Percentiles rank a stretch among this genome's conserved stretches.
Conservation (phyloP, 768 basidiomycete genomes). For the Serendipita sp. region DNA sequence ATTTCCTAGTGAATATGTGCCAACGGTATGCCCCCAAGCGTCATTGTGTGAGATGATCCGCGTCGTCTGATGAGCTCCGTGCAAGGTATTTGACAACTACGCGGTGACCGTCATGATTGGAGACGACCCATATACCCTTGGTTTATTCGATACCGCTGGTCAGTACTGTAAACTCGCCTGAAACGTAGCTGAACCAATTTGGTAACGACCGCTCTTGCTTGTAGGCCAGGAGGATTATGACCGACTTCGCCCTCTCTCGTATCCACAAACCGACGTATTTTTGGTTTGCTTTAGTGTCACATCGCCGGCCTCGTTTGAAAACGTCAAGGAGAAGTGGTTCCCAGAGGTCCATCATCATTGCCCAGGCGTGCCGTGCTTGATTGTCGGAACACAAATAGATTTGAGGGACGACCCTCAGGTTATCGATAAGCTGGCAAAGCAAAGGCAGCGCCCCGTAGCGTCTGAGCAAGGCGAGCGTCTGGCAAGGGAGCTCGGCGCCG, state of each 20-base stretch:
- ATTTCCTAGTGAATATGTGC: constrained; percentile 97
- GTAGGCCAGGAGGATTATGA: constrained; percentile 99
- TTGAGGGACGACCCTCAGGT: constrained; percentile 85
- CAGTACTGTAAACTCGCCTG: constrained; percentile 20
- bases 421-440: constrained; percentile 85
- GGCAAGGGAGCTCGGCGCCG: constrained; percentile 92
- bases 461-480: constrained; percentile 83
- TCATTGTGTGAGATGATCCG: neutral
- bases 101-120: constrained; percentile 99
- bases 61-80: constrained; percentile 15
- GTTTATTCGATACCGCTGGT: constrained; percentile 98
- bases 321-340: constrained; percentile 99
- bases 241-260: constrained; percentile 94
- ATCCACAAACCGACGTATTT: constrained; percentile 99
- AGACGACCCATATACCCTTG: constrained; percentile 96
- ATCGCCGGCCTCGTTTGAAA: constrained; percentile 95
- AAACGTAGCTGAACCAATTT: constrained; percentile 1
- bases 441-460: constrained; percentile 89
- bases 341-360: constrained; percentile 99
- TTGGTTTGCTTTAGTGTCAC: constrained; percentile 99
- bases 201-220: constrained; percentile 8
- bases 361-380: constrained; percentile 96
- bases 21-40: constrained; percentile 48
- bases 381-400: constrained; percentile 97
- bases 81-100: constrained; percentile 86